Percentiles rank a stretch among this genome's conserved stretches.
Conservation (phyloP, 192 early-diverging fungal species). For the Coemansia sp. region DNA sequence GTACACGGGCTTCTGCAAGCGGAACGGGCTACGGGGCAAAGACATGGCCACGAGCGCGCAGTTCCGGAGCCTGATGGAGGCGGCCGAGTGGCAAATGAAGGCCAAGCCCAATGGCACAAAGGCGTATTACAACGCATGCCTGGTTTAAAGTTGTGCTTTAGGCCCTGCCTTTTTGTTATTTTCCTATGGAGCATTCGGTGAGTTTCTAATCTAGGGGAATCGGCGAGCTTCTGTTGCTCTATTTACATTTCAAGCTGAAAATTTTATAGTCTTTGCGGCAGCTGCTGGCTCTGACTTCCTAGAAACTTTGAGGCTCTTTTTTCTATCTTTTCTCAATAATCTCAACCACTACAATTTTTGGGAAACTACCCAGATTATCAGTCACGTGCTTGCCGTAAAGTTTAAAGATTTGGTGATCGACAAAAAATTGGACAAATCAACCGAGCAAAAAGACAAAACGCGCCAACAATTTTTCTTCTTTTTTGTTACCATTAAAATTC, state of each 20-base stretch:
- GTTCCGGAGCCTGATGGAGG: conserved; percentile 53
- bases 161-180: background rate
- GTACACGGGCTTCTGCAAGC: conserved; percentile 52
- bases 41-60: conserved; percentile 40
- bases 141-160: conserved; percentile 22
- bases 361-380: background rate
- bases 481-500: background rate
- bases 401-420: background rate
- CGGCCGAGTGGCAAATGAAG: conserved; percentile 55
- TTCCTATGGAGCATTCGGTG: background rate
- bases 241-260: background rate
- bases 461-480: background rate
- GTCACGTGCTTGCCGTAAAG: background rate
- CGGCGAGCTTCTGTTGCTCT: background rate
- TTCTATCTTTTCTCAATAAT: too few species aligned
- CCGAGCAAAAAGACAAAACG: background rate
- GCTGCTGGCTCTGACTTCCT: background rate
- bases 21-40: conserved; percentile 50
- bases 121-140: conserved; percentile 51
- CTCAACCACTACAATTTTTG: background rate
- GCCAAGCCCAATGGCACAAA: conserved; percentile 41
- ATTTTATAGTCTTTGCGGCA: background rate
- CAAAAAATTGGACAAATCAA: background rate
- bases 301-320: too few species aligned
- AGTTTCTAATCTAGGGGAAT: background rate